A percentile compares a stretch with the other conserved stretches of the same genome.
Evolutionary conservation across 345 rosid genomes (phyloP).

Genomic region (Citrus hindsii): DNA sequence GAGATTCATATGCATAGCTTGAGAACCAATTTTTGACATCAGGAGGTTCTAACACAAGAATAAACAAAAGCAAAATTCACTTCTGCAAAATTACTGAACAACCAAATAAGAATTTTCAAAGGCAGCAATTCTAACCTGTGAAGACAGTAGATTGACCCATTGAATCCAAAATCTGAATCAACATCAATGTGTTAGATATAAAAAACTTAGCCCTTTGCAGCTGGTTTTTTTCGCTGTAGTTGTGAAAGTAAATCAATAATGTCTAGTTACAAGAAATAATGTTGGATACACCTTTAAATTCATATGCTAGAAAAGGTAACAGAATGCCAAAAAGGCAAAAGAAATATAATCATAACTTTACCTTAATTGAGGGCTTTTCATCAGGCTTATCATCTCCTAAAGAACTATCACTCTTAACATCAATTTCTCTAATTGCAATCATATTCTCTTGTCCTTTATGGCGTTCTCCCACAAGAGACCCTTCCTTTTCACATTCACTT

Average conservation of each 20-base stretch:
- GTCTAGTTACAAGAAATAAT: background rate
- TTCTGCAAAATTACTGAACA: background rate
- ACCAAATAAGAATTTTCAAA: conserved; percentile 2
- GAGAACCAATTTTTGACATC: conserved; percentile 54
- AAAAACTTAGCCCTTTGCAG: background rate
- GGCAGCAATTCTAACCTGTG: conserved; percentile 41
- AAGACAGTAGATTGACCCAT: conserved; percentile 17
- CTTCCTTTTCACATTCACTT: conserved; percentile 26
- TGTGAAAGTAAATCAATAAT: background rate
- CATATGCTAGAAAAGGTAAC: background rate
- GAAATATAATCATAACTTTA: background rate
- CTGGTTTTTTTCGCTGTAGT: background rate
- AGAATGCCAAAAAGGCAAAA: background rate
- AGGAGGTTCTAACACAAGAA: conserved; percentile 55
- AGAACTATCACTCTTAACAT: background rate
- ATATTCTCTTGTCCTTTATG: conserved; percentile 5
- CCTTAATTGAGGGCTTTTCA: conserved; percentile 9
- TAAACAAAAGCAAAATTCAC: too few relatives aligned
- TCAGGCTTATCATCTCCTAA: conserved; percentile 7
- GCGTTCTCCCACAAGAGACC: conserved; percentile 1
- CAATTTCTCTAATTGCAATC: conserved; percentile 1
- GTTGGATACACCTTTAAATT: background rate
- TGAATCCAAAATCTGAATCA: conserved; percentile 34
- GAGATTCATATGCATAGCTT: conserved; percentile 46
- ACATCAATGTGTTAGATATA: conserved; percentile 8